Conservation (phyloP, 176 grass and related monocot genomes). For the Puya raimondii region DNA sequence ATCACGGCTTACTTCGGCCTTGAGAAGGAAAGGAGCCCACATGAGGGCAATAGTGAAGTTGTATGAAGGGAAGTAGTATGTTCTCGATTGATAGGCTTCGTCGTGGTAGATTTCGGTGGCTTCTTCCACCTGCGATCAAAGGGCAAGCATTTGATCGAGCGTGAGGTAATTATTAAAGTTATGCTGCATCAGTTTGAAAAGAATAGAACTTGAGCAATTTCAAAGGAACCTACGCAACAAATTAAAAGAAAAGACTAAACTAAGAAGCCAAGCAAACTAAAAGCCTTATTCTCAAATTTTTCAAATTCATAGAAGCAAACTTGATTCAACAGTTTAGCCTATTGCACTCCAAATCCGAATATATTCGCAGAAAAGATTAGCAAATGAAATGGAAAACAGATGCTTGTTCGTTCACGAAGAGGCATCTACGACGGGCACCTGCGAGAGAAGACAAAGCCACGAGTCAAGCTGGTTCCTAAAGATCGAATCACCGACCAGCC, state of each 20-base stretch:
- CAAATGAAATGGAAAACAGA: too few species aligned
- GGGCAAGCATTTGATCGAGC: conserved; percentile 1
- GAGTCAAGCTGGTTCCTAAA: conserved; percentile 82
- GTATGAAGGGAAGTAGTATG: conserved; percentile 56
- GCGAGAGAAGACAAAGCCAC: conserved; percentile 78
- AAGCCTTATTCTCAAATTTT: too few species aligned
- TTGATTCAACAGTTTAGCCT: too few species aligned
- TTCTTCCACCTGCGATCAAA: conserved; percentile 53
- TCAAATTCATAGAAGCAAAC: too few species aligned
- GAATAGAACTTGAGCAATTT: background rate
- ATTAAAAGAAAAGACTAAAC: too few species aligned
- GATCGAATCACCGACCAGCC: conserved; percentile 82
- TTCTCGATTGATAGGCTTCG: conserved; percentile 45
- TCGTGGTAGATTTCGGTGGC: conserved; percentile 39
- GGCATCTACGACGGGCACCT: conserved; percentile 29
- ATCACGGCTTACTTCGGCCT: conserved; percentile 19
- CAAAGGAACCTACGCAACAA: too few species aligned
- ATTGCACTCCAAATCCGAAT: too few species aligned
- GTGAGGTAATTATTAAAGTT: background rate
- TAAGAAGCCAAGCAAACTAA: too few species aligned
- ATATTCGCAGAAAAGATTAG: too few species aligned
- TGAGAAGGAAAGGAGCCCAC: conserved; percentile 65
- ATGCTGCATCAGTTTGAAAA: background rate
- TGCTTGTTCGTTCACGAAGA: background rate
- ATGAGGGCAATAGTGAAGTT: conserved; percentile 79